A percentile compares a stretch with the other conserved stretches of the same genome.
Conservation (phyloP, 1,284 basidiomycete species). For the Pterulicium gracile region DNA sequence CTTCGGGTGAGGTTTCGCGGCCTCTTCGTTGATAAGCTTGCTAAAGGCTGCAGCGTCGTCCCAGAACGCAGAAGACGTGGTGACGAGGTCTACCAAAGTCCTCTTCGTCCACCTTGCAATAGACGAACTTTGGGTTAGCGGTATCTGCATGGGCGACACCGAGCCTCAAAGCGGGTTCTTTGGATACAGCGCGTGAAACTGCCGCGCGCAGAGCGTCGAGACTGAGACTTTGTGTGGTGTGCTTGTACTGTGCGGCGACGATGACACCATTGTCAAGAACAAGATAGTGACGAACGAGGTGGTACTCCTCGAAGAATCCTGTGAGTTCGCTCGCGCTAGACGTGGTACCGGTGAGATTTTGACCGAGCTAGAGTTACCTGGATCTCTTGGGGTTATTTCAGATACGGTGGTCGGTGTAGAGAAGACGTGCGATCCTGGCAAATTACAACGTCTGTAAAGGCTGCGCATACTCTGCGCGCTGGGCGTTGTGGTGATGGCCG, state of each 20-base stretch:
- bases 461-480: too few species aligned
- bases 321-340: background rate
- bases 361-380: background rate
- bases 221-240: background rate
- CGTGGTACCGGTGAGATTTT: background rate
- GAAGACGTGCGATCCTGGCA: too few species aligned
- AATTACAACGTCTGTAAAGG: too few species aligned
- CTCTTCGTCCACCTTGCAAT: background rate
- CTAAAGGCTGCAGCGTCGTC: background rate
- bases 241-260: background rate
- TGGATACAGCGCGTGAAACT: background rate
- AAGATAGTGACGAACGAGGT: background rate
- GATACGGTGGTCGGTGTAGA: too few species aligned
- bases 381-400: too few species aligned
- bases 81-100: background rate
- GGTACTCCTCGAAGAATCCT: background rate
- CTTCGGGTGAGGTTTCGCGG: background rate
- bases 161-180: background rate
- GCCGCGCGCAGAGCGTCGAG: background rate
- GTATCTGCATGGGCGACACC: background rate
- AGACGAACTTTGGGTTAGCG: background rate
- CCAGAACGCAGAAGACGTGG: background rate
- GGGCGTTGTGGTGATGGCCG: too few species aligned
- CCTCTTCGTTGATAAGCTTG: background rate
- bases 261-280: background rate